These are phyloP conservation scores for Beauveria pseudobassiana DNA, from an alignment of 2,329 filamentous ascomycete genomes.

Conservation along the genomic window DNA sequence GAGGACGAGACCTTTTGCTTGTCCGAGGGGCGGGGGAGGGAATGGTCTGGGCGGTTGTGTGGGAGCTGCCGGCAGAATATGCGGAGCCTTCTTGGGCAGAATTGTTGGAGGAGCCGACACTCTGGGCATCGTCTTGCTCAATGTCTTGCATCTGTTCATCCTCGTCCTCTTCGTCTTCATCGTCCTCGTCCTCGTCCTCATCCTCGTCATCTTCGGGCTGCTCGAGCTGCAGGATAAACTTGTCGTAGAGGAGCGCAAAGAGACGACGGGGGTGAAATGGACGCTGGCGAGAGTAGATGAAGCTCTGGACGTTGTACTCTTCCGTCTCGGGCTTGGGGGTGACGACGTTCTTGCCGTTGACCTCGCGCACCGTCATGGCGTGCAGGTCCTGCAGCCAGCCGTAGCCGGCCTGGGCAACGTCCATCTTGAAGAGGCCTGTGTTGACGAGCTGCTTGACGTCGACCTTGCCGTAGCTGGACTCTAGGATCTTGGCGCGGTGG, in stretches of 20 bases:
- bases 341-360: slow-evolving; percentile 42
- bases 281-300: slow-evolving; percentile 56
- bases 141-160: slow-evolving; percentile 20
- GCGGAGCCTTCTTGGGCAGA: slow-evolving; percentile 4
- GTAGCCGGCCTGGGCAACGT: slow-evolving; percentile 54
- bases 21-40: slow-evolving; percentile 10
- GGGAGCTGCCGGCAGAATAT: slow-evolving; percentile 3
- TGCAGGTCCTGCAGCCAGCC: slow-evolving; percentile 66
- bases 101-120: slow-evolving; percentile 16
- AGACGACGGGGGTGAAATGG: slow-evolving; percentile 45
- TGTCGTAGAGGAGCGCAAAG: slow-evolving; percentile 37
- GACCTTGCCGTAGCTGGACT: slow-evolving; percentile 51
- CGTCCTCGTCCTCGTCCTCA: slow-evolving; percentile 26
- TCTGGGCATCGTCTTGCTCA: slow-evolving; percentile 17
- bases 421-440: slow-evolving; percentile 57
- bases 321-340: slow-evolving; percentile 64
- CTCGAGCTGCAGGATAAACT: slow-evolving; percentile 44
- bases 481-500: slow-evolving; percentile 56
- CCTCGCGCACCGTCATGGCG: slow-evolving; percentile 55
- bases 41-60: slow-evolving; percentile 12
- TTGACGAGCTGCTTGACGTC: slow-evolving; percentile 57
- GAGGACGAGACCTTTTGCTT: not conserved
- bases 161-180: slow-evolving; percentile 21
- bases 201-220: slow-evolving; percentile 29
- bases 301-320: slow-evolving; percentile 65